Percentiles rank a stretch among this genome's conserved stretches.
phyloP scores from a whole-genome alignment of 2,329 filamentous ascomycete species.

The Fusarium irregulare region DNA sequence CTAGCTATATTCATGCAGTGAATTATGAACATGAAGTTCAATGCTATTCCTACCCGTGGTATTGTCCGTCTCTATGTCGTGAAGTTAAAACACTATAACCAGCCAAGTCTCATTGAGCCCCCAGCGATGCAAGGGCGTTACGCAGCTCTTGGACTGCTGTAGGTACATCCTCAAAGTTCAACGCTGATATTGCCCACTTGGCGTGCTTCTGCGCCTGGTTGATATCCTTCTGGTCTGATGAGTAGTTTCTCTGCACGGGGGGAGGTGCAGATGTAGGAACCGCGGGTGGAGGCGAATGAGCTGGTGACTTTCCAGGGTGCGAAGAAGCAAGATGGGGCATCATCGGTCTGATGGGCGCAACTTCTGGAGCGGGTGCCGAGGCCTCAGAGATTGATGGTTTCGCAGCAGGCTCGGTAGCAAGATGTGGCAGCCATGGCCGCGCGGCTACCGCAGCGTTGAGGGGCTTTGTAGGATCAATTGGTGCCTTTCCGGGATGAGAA shows the following conservation, averaged over 20 bases:
- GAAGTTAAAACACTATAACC: background rate
- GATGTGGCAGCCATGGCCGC: background rate
- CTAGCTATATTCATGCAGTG: constrained; percentile 21
- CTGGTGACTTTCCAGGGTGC: constrained; percentile 26
- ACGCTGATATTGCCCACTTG: constrained; percentile 93
- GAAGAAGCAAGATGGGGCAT: constrained; percentile 32
- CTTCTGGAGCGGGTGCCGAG: background rate
- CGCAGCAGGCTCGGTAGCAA: background rate
- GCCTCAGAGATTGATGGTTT: background rate
- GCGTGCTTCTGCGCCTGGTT: constrained; percentile 92
- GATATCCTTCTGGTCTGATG: constrained; percentile 67
- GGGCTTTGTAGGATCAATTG: background rate
- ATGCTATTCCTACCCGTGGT: constrained; percentile 29
- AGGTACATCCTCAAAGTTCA: constrained; percentile 95
- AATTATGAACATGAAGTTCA: constrained; percentile 14
- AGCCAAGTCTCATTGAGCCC: constrained; percentile 58
- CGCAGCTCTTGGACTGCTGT: constrained; percentile 89
- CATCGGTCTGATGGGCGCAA: constrained; percentile 24
- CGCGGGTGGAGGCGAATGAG: constrained; percentile 22
- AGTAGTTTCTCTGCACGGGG: constrained; percentile 20
- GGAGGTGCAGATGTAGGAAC: constrained; percentile 18
- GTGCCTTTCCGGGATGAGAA: background rate
- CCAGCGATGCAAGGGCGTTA: constrained; percentile 77
- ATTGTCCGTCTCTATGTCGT: constrained; percentile 30
- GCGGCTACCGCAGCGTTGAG: background rate